A percentile compares a stretch with the other conserved stretches of the same genome.
phyloP scores from a whole-genome alignment of 768 basidiomycete genomes.

The Xerocomellus chrysenteron region DNA sequence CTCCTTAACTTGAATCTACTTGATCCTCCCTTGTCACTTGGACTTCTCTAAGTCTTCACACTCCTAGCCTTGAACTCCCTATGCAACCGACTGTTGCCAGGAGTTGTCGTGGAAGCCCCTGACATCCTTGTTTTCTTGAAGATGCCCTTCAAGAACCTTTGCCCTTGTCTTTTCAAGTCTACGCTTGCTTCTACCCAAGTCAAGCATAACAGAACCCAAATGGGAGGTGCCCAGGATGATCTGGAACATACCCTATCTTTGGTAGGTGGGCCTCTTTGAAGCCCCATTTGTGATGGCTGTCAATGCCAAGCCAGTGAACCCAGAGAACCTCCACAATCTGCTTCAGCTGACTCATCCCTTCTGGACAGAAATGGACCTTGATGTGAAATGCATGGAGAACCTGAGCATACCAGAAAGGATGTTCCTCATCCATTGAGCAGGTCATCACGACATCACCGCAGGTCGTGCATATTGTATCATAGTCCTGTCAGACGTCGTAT shows the following conservation, averaged over 20 bases:
- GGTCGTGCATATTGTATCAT: slow-evolving; percentile 2
- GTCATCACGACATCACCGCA: slow-evolving; percentile 8
- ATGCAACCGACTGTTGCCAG: too few species aligned
- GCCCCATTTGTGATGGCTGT: slow-evolving; percentile 3
- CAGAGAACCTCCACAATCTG: slow-evolving; percentile 21
- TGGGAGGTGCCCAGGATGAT: not conserved
- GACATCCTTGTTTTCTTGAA: too few species aligned
- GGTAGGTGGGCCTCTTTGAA: slow-evolving; percentile 7
- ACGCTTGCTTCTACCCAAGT: too few species aligned
- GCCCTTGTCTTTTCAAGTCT: too few species aligned
- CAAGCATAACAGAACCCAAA: too few species aligned
- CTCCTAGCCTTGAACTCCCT: too few species aligned
- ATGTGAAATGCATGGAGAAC: slow-evolving; percentile 19
- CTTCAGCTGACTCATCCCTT: not conserved
- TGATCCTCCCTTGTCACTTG: too few species aligned
- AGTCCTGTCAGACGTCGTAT: slow-evolving; percentile 15
- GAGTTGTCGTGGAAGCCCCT: too few species aligned
- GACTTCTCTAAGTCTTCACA: too few species aligned
- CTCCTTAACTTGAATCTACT: too few species aligned
- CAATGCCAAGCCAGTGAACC: slow-evolving; percentile 22
- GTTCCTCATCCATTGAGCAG: not conserved
- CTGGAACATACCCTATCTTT: slow-evolving; percentile 14
- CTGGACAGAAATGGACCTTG: not conserved
- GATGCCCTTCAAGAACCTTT: too few species aligned
- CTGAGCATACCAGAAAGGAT: slow-evolving; percentile 26